Evolutionary conservation across 1,139 yeast genomes (phyloP), one percentile per base, ranked within the genome.

Genomic region (Geotrichum bryndzae): DNA sequence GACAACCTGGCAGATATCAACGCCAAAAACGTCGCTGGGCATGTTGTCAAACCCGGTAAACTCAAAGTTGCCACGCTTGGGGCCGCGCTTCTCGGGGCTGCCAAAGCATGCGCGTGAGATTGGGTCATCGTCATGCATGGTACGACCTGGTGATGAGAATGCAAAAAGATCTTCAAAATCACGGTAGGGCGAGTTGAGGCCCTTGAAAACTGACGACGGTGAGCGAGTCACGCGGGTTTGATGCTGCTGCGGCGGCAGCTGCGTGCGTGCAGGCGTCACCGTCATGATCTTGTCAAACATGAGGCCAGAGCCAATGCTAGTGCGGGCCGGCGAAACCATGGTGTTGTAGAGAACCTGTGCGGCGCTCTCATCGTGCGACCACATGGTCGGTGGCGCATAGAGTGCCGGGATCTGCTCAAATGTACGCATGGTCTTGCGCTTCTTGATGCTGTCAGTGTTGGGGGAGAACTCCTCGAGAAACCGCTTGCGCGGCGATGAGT

Each of bases 1-100:
- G 66, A 83, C 82, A n/a, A 83, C 84, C 38, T 83, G 81, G 65
- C 81, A 80, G 35, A 83, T 77, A 68, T 83, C 86, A 33, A 83
- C 85, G 45, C 86, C 86, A 71, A 82, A 82, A 55, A 82, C 73
- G 59, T 82, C 84, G 25, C 75, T 68, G 10, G 73, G 72, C 27
- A 65, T 63, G 27, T 64, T 66, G 53, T 67, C 70, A 56, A 67
- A 68, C 8, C 67, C 66, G 18, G 66, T 55, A 61, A 70, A 70
- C 63, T 72, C 71, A 61, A 65, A 68, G 64, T 71, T 73, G 29
- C 71, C 66, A 23, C 74, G 66, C 33, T 67, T 65, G 22, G 72
- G 41, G 27, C 70, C 76, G 10, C 76, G 73, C 64, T 72, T 74
- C 53, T 74, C 75, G 2, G 79, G 79, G 3, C 77, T 72, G 3